Evolutionary conservation across 1,139 yeast genomes (phyloP).

Genomic region (Lodderomyces theae): DNA sequence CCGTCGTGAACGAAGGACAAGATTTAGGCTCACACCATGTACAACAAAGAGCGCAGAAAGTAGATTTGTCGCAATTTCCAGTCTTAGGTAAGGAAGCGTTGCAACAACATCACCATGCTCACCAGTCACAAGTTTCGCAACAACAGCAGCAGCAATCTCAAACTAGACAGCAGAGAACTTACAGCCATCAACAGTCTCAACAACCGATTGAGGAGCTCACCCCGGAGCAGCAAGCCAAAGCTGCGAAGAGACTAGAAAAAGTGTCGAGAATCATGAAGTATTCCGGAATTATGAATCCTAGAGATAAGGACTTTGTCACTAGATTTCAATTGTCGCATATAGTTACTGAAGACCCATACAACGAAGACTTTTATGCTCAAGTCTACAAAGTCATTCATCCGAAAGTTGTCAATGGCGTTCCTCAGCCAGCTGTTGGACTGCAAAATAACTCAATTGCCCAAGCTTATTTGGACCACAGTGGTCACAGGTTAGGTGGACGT

Average conservation of each 20-base stretch:
- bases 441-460: slow-evolving; percentile 73
- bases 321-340: slow-evolving; percentile 92
- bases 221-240: slow-evolving; percentile 51
- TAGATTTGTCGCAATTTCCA: slow-evolving; percentile 49
- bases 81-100: slow-evolving; percentile 44
- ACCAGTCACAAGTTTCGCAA: slow-evolving; percentile 14
- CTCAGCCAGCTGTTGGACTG: slow-evolving; percentile 30
- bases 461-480: slow-evolving; percentile 92
- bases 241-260: slow-evolving; percentile 72
- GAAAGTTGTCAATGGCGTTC: slow-evolving; percentile 45
- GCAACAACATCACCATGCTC: slow-evolving; percentile 15
- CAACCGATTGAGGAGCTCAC: slow-evolving; percentile 30
- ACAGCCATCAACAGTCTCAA: slow-evolving; percentile 14
- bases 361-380: slow-evolving; percentile 95
- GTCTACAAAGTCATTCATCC: slow-evolving; percentile 83
- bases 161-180: slow-evolving; percentile 18
- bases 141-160: slow-evolving; percentile 12
- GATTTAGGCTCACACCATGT: background rate
- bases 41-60: slow-evolving; percentile 19
- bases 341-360: slow-evolving; percentile 95
- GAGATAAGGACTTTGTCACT: slow-evolving; percentile 93
- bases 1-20: background rate
- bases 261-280: slow-evolving; percentile 76
- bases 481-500: slow-evolving; percentile 87
- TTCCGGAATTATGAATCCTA: slow-evolving; percentile 94